Conservation (phyloP, 345 rosid species). For the Diplotaxis tenuifolia region DNA sequence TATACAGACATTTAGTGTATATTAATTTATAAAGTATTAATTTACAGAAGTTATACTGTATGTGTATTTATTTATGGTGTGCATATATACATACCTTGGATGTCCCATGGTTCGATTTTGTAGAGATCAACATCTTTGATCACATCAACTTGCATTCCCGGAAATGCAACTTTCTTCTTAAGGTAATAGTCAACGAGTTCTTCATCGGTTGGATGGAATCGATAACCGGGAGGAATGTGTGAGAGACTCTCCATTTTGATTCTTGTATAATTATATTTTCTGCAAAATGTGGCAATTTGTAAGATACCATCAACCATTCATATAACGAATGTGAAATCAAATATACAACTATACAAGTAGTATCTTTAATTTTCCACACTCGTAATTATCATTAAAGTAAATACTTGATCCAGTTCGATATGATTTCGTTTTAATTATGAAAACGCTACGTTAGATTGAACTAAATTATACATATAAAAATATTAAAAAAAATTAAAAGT, state of each 20-base stretch:
- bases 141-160: slow-evolving; percentile 65
- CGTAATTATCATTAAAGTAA: slow-evolving; percentile 15
- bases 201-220: slow-evolving; percentile 82
- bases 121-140: slow-evolving; percentile 79
- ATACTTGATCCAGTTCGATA: slow-evolving; percentile 5
- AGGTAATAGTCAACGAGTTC: slow-evolving; percentile 81
- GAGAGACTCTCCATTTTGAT: slow-evolving; percentile 51
- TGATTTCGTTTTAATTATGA: not conserved
- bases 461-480: slow-evolving; percentile 1
- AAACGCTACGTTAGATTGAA: not conserved
- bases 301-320: slow-evolving; percentile 1
- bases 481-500: slow-evolving; percentile 2
- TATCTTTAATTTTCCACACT: slow-evolving; percentile 3
- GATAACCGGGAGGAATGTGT: slow-evolving; percentile 70
- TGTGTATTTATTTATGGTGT: too few relatives aligned
- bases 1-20: too few relatives aligned
- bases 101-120: slow-evolving; percentile 84
- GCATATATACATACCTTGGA: slow-evolving; percentile 58
- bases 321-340: slow-evolving; percentile 7
- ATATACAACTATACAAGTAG: not conserved
- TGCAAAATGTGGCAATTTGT: slow-evolving; percentile 20
- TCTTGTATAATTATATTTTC: not conserved
- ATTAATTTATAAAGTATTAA: too few relatives aligned
- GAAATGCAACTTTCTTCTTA: slow-evolving; percentile 55
- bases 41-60: too few relatives aligned